phyloP scores from a whole-genome alignment of 2,329 filamentous ascomycete species.

The Aureobasidium mangrovei region DNA sequence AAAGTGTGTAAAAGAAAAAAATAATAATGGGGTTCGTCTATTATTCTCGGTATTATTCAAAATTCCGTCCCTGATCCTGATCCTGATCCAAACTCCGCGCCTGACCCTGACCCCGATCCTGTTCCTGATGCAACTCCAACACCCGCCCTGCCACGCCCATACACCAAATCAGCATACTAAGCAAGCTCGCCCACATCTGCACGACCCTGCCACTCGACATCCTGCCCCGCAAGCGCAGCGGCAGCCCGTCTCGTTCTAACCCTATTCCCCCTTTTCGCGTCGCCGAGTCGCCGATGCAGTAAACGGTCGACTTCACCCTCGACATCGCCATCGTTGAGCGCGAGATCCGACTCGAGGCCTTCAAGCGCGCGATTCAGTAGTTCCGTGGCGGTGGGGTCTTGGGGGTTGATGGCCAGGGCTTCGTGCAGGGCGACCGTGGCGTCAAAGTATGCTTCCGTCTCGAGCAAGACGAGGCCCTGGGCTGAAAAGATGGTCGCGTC shows the following conservation, averaged over 20 bases:
- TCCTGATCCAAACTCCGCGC: too few species aligned
- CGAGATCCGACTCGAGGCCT: slow-evolving; percentile 45
- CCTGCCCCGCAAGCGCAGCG: not conserved
- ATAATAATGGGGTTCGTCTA: too few species aligned
- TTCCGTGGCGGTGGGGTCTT: slow-evolving; percentile 75
- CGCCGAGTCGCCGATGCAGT: not conserved
- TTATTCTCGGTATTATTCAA: too few species aligned
- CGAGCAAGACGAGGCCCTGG: slow-evolving; percentile 76
- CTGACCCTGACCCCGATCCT: too few species aligned
- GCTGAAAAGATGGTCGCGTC: slow-evolving; percentile 70
- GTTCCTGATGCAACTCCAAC: too few species aligned
- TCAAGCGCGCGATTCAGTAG: slow-evolving; percentile 63
- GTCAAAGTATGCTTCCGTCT: slow-evolving; percentile 63
- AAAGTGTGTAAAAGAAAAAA: too few species aligned
- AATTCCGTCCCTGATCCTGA: too few species aligned
- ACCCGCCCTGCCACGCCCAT: too few species aligned
- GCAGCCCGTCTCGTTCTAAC: not conserved
- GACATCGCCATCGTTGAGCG: slow-evolving; percentile 40
- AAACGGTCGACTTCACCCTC: slow-evolving; percentile 15
- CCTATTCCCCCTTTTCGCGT: not conserved
- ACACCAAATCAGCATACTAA: too few species aligned
- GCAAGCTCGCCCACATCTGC: too few species aligned
- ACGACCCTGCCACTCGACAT: not conserved
- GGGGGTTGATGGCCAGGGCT: slow-evolving; percentile 66
- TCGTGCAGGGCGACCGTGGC: slow-evolving; percentile 79